phyloP scores from a whole-genome alignment of 768 basidiomycete species.

The Panaeolus cyanescens region DNA sequence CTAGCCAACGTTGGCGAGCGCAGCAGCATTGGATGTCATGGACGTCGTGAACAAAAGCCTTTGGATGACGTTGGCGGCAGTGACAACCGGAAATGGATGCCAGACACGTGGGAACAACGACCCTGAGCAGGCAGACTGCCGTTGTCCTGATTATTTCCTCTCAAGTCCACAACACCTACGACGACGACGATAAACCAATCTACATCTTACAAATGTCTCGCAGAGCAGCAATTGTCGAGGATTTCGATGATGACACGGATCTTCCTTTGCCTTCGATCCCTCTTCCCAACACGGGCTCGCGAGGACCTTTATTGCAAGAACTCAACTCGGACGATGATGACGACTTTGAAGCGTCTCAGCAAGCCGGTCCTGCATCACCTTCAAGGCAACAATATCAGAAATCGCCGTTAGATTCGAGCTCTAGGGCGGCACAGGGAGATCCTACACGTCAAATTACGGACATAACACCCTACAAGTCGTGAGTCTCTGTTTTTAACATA shows the following conservation, averaged over 20 bases:
- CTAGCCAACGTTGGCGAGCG: slow-evolving; percentile 32
- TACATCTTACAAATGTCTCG: slow-evolving; percentile 55
- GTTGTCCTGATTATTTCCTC: background rate
- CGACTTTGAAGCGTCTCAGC: slow-evolving; percentile 42
- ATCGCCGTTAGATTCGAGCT: slow-evolving; percentile 23
- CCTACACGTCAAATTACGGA: slow-evolving; percentile 55
- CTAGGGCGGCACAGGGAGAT: slow-evolving; percentile 22
- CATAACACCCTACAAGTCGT: slow-evolving; percentile 86
- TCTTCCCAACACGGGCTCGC: slow-evolving; percentile 64
- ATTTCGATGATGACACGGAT: slow-evolving; percentile 95
- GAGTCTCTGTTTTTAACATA: slow-evolving; percentile 27
- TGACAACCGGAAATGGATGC: background rate
- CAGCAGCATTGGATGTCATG: slow-evolving; percentile 38
- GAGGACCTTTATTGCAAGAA: slow-evolving; percentile 81
- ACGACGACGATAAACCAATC: slow-evolving; percentile 4
- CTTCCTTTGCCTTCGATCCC: slow-evolving; percentile 74
- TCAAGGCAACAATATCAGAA: slow-evolving; percentile 26
- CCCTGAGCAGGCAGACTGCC: background rate
- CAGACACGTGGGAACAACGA: slow-evolving; percentile 4
- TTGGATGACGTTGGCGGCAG: slow-evolving; percentile 9
- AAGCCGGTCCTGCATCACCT: slow-evolving; percentile 60
- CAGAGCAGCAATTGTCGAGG: slow-evolving; percentile 67
- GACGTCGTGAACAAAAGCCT: slow-evolving; percentile 21
- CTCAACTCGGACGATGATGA: slow-evolving; percentile 54
- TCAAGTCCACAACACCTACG: background rate